Evolutionary conservation across 331 rosid species (phyloP), one percentile per base, ranked within the genome.

Genomic region (Cydonia oblonga): DNA sequence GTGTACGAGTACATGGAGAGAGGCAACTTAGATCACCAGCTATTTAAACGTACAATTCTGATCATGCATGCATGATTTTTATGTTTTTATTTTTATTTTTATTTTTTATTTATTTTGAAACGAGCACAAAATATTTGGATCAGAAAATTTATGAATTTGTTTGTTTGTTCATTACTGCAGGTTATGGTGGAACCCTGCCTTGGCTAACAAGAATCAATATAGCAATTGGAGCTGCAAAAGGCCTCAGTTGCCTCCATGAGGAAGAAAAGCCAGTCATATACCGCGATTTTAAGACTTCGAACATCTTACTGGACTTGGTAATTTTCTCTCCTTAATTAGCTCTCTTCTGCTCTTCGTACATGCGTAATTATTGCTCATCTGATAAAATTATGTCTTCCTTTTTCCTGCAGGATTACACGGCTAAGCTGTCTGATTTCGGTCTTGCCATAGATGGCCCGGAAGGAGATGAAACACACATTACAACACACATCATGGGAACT

Each of bases 151-250:
- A 40, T 42, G 40, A 42, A 40, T 33, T 75, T 75, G 12, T 54
- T 19, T 26, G 58, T 22, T 52, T 76, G 51, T 68, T 74, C 61
- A 72, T 76, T 52, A 81, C 81, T 85, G 85, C 86, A 91, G 99
- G 90, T 52, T 88, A 89, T 66, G 70, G 88, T 46, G 95, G 91
- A 78, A 73, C 92, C 7, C 83, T 95, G 87, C 95, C 92, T 20
- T 95, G 99, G 99, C 80, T 95, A 70, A 87, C 90, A 78, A 88
- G 97, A 82, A 72, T 89, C 44, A 90, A 91, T 70, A 87, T 95
- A 69, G 99, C 96, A 70, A 70, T 85, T 80, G 97, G 91, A 15
- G 92, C 99, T 5, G 99, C 99, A n/a, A 91, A 91, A 68, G 97
- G 97, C 53, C 91, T 95, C 11, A 80, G 84, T 80, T 91, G 90